A percentile compares a stretch with the other conserved stretches of the same genome.
These are phyloP conservation scores for Xylogone sp. DNA, from an alignment of 2,329 filamentous ascomycete species.

Conservation along the genomic window DNA sequence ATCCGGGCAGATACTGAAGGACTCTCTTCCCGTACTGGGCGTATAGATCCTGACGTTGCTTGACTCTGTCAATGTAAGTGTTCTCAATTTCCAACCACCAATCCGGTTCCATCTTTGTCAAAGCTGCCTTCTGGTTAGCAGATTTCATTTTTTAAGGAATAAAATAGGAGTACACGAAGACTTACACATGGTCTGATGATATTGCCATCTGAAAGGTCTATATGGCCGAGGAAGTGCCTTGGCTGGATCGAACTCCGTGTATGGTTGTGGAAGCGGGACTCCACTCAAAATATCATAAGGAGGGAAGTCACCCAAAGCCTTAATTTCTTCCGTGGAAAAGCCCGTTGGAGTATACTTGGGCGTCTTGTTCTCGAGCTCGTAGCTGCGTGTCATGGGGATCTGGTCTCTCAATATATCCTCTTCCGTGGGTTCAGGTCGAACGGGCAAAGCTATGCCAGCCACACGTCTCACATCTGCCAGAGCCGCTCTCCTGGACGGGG, in stretches of 20 bases:
- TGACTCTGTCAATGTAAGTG: constrained; percentile 64
- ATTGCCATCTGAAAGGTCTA: constrained; percentile 76
- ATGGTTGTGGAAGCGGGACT: constrained; percentile 64
- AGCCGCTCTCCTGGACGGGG: constrained; percentile 22
- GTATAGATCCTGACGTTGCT: constrained; percentile 64
- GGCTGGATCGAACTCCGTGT: constrained; percentile 62
- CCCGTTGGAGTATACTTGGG: constrained; percentile 59
- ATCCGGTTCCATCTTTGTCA: constrained; percentile 73
- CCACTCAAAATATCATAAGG: constrained; percentile 74
- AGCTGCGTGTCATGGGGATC: constrained; percentile 20
- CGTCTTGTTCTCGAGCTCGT: constrained; percentile 18
- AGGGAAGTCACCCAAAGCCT: constrained; percentile 70
- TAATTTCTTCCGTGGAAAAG: constrained; percentile 67
- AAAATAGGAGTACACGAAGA: constrained; percentile 12
- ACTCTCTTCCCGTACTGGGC: constrained; percentile 59
- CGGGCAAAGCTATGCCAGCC: constrained; percentile 13
- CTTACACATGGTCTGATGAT: constrained; percentile 90
- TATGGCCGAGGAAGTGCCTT: constrained; percentile 72
- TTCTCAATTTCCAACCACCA: constrained; percentile 89
- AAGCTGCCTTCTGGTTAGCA: constrained; percentile 44
- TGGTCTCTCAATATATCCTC: constrained; percentile 16
- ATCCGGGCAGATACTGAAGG: constrained; percentile 66
- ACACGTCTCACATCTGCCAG: constrained; percentile 20
- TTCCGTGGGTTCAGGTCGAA: constrained; percentile 10
- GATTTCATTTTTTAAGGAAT: not conserved